A percentile compares a stretch with the other conserved stretches of the same genome.
phyloP scores from a whole-genome alignment of 1,284 basidiomycete species.

The Vanrija humicola region DNA sequence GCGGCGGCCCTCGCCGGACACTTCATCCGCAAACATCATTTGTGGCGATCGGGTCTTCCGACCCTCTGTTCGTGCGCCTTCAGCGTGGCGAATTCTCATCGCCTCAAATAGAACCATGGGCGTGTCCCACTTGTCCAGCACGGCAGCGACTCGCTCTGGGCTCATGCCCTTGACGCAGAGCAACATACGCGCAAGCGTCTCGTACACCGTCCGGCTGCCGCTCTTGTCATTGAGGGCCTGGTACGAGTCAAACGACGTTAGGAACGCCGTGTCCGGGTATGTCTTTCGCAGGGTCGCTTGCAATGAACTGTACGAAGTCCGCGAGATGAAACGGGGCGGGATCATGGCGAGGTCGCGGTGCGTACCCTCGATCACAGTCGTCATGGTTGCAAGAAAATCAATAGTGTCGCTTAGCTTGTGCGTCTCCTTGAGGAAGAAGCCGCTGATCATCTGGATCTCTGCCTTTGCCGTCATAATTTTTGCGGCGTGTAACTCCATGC shows the following conservation, averaged over 20 bases:
- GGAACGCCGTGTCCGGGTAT: conserved; percentile 38
- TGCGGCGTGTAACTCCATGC: conserved; percentile 37
- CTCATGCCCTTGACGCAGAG: conserved; percentile 54
- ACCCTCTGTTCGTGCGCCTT: conserved; percentile 14
- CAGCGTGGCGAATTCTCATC: conserved; percentile 23
- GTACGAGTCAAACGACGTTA: conserved; percentile 52
- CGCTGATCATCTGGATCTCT: conserved; percentile 56
- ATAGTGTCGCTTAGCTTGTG: conserved; percentile 11
- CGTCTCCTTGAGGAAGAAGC: conserved; percentile 56
- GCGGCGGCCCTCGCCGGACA: conserved; percentile 44
- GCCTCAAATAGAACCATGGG: conserved; percentile 49
- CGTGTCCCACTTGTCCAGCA: conserved; percentile 53
- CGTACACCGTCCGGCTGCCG: conserved; percentile 49
- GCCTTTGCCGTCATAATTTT: conserved; percentile 51
- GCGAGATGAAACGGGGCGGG: conserved; percentile 45
- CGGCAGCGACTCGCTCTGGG: conserved; percentile 52
- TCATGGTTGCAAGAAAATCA: too few relatives aligned
- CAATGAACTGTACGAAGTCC: conserved; percentile 34
- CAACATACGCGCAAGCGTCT: conserved; percentile 55
- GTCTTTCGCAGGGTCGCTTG: conserved; percentile 43
- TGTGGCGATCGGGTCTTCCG: conserved; percentile 10
- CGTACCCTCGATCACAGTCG: too few relatives aligned
- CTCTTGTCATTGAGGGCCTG: conserved; percentile 54
- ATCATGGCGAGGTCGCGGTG: conserved; percentile 46
- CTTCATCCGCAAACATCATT: conserved; percentile 44